Evolutionary conservation across 2,329 filamentous ascomycete species (phyloP), one percentile per base, ranked within the genome.

Genomic region (Alternaria ethzedia): DNA sequence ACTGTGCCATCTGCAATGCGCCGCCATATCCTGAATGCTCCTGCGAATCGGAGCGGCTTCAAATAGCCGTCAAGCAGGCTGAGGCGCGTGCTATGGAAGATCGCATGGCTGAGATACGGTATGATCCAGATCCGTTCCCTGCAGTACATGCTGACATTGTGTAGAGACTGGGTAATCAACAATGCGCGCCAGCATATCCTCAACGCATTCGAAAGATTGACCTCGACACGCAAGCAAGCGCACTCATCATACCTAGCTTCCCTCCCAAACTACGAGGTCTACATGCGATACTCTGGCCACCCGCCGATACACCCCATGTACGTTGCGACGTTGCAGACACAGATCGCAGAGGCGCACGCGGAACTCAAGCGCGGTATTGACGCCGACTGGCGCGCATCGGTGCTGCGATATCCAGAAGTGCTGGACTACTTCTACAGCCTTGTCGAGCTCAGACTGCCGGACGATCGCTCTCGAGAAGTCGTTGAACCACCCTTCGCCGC

Each of bases 381-480:
- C 72, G 89, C 91, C 65, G 91, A 94, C 81, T 95, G 91, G 91
- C 87, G 90, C 72, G 85, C 87, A 28, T 90, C 89, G 51, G 91
- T 94, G 43, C 87, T 92, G 71, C 86, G 89, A 58, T 95, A 94
- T 71, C 92, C 91, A 5, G 90, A 94, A 75, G 77, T 94, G n/a
- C 83, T 95, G 58, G 90, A 93, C 79, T 93, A 94, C 79, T 94
- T 91, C 76, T 94, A 90, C 79, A 85, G 87, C 63, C 82, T 94
- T 41, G 89, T 94, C 36, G 87, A 89, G 58, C 77, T 93, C 62
- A 86, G 83, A 21, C 79, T 92, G 5, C 91, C 91, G 0, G 80
- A 81, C 44, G 89, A 93, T 61, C 67, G 75, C 15, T 78, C 80
- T 26, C 68, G 74, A 15, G 71, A 73, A 41, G 79, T 84, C 2